Evolutionary conservation across 352 stramenopile genomes (phyloP), one percentile per base, ranked within the genome.

Genomic region (Globisporangium cylindrosporum): DNA sequence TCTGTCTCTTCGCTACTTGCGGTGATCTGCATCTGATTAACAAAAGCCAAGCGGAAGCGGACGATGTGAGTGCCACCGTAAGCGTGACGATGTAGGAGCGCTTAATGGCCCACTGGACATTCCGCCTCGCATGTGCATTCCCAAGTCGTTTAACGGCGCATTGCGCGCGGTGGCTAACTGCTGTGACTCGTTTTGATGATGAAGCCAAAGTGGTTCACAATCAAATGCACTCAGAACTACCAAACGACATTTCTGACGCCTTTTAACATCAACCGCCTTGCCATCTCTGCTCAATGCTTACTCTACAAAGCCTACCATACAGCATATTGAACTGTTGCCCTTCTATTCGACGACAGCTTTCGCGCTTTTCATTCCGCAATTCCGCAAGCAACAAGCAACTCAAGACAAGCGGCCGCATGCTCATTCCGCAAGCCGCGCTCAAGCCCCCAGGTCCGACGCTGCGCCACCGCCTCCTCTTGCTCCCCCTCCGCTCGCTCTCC

Each of bases 351-450:
- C 25, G 54, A 14, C 14, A 1, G 54, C 27, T 59, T 41, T 41
- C 54, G 15, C 20, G 36, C 20, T n/a, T 53, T 53, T 53, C 43
- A 53, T 59, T 59, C 27, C 15, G 18, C 54, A 59, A 59, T 41
- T 41, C 53, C 14, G 3, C 51, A 29, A 12, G 9, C 12, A 32
- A 4, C 51, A n/a, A 5, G 12, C 24, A 22, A 58, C 14, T 53
- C 43, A 14, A 53, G 43, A 20, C 15, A 14, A 53, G 10, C 25
- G 4, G 14, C 25, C 27, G 24, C 59, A 64, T 64, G 59, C 59
- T 53, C 25, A 64, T 56, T 64, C 59, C 48, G 38, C 59, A 56
- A 56, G n/a, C 27, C 25, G 25, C 41, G 59, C 59, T 57, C 24
- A 54, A 55, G 25, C 27, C 59, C 38, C 41, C 59, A 34, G 38